Conservation (phyloP, 176 grass and related monocot species). For the Eleusine coracana region DNA sequence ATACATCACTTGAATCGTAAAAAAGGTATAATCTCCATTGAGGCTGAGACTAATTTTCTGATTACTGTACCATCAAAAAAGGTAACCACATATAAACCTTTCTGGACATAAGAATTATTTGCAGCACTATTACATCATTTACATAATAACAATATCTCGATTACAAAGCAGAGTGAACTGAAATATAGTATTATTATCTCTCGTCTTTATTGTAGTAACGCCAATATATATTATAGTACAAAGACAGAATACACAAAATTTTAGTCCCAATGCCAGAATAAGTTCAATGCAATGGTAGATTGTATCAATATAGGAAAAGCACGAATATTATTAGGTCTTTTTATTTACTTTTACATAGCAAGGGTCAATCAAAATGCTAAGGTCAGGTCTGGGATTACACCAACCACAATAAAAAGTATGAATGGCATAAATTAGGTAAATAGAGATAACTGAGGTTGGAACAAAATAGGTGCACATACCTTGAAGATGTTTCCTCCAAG, state of each 20-base stretch:
- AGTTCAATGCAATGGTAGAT: neutral
- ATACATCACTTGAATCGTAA: neutral
- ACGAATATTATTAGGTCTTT: slow-evolving; percentile 7
- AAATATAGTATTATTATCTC: neutral
- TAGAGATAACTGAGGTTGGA: neutral
- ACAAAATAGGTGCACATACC: slow-evolving; percentile 39
- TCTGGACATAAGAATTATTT: slow-evolving; percentile 17
- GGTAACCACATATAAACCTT: slow-evolving; percentile 1
- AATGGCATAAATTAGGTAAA: neutral
- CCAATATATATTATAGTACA: neutral
- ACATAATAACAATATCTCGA: neutral
- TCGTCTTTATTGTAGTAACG: neutral
- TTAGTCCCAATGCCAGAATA: neutral
- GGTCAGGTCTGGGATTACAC: neutral
- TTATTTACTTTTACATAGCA: neutral
- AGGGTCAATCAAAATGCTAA: neutral
- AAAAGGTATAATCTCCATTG: slow-evolving; percentile 6
- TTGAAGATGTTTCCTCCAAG: slow-evolving; percentile 73
- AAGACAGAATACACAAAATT: neutral
- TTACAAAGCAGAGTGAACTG: neutral
- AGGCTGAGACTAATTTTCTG: neutral
- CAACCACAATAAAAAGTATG: neutral
- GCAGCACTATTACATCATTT: neutral
- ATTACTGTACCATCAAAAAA: neutral
- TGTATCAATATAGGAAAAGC: slow-evolving; percentile 9